A percentile compares a stretch with the other conserved stretches of the same genome.
Conservation (phyloP, 805 yeast genomes). For the Ogataea thermomethanolica region DNA sequence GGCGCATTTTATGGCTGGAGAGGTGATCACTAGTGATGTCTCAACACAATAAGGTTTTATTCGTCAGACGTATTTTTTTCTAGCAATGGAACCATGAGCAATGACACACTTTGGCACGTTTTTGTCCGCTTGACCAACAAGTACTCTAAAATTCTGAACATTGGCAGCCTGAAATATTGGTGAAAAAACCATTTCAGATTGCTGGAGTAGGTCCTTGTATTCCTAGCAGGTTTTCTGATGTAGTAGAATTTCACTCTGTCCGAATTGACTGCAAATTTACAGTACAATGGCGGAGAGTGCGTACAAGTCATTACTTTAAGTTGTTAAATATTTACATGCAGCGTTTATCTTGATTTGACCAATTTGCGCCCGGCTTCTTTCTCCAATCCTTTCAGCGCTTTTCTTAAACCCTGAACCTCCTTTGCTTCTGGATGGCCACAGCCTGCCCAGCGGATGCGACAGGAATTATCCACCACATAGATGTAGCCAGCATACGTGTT, state of each 20-base stretch:
- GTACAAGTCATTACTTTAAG: background rate
- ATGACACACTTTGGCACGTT: constrained; percentile 19
- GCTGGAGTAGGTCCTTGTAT: background rate
- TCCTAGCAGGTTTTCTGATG: constrained; percentile 1
- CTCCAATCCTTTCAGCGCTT: constrained; percentile 56
- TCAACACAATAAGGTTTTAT: background rate
- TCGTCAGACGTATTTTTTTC: constrained; percentile 5
- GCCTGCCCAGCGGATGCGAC: constrained; percentile 86
- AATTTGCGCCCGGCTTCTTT: constrained; percentile 37
- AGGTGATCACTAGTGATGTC: constrained; percentile 37
- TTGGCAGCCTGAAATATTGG: constrained; percentile 1
- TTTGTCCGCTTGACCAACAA: constrained; percentile 15
- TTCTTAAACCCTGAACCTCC: constrained; percentile 65
- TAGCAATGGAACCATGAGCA: constrained; percentile 17
- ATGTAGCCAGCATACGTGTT: constrained; percentile 83
- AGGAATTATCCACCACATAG: constrained; percentile 69
- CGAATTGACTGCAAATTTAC: constrained; percentile 11
- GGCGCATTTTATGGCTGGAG: constrained; percentile 44
- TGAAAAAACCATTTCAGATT: background rate
- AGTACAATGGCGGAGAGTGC: constrained; percentile 8
- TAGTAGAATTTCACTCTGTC: constrained; percentile 14
- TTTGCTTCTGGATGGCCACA: constrained; percentile 74
- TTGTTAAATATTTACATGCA: constrained; percentile 10
- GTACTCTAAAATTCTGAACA: constrained; percentile 6
- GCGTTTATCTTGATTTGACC: constrained; percentile 14